Evolutionary conservation across 805 yeast species (phyloP).

Genomic region (Wickerhamiella siamensis): DNA sequence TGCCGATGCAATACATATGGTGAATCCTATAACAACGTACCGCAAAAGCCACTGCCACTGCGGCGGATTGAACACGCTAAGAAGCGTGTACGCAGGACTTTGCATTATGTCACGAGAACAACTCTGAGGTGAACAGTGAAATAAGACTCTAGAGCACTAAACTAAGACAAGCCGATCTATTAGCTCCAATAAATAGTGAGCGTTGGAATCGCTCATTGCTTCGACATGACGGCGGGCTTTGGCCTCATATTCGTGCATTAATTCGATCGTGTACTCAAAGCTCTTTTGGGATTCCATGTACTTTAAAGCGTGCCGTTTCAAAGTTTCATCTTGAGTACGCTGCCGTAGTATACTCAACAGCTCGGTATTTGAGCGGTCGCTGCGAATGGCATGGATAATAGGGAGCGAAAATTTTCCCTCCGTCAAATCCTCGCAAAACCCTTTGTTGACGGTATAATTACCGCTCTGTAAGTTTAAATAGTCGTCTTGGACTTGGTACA

Average conservation of each 20-base stretch:
- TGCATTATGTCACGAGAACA: constrained; percentile 43
- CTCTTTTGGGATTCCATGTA: constrained; percentile 31
- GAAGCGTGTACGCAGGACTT: constrained; percentile 5
- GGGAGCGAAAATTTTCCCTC: constrained; percentile 89
- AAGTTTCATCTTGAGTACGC: constrained; percentile 35
- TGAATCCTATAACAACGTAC: constrained; percentile 24
- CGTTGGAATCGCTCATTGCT: constrained; percentile 1
- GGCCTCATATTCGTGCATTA: constrained; percentile 20
- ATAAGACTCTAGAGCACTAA: constrained; percentile 1
- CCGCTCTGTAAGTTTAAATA: constrained; percentile 50
- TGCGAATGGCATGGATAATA: constrained; percentile 47
- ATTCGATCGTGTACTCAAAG: constrained; percentile 28
- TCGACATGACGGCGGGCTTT: constrained; percentile 20
- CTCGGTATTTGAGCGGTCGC: constrained; percentile 22
- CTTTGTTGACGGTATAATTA: constrained; percentile 45
- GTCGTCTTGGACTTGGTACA: constrained; percentile 81
- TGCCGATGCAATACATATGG: constrained; percentile 50
- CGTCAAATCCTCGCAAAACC: constrained; percentile 70
- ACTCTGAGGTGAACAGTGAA: neutral
- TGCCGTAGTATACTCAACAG: constrained; percentile 34
- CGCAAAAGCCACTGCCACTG: constrained; percentile 41
- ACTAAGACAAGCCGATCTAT: constrained; percentile 1
- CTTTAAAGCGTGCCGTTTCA: constrained; percentile 38
- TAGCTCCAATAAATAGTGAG: constrained; percentile 3
- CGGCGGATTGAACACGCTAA: constrained; percentile 6